phyloP scores from a whole-genome alignment of 345 rosid genomes.

The Passiflora organensis region DNA sequence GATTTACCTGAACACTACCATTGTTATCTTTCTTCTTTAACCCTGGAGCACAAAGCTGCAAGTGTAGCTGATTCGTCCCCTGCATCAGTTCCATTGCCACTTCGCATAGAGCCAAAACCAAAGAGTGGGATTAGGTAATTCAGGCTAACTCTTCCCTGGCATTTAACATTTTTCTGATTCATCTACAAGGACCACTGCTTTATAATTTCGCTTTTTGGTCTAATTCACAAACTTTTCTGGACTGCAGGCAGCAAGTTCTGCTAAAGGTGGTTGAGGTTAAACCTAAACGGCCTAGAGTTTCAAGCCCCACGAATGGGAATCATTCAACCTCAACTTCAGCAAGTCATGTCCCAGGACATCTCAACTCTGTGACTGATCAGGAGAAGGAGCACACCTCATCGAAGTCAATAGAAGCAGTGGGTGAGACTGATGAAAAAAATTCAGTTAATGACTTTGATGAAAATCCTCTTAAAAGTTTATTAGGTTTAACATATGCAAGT shows the following conservation, averaged over 20 bases:
- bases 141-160: too few relatives aligned
- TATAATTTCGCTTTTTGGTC: not conserved
- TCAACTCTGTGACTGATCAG: conserved; percentile 17
- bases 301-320: conserved; percentile 26
- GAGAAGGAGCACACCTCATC: conserved; percentile 22
- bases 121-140: conserved; percentile 86
- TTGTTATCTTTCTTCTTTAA: conserved; percentile 33
- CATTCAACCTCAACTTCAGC: conserved; percentile 26
- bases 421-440: conserved; percentile 18
- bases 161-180: not conserved
- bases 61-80: conserved; percentile 84
- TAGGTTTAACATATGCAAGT: conserved; percentile 81
- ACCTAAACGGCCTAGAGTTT: conserved; percentile 56
- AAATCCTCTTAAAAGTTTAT: conserved; percentile 51
- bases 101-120: conserved; percentile 93
- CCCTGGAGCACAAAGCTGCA: conserved; percentile 73
- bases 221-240: not conserved
- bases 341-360: conserved; percentile 20
- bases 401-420: conserved; percentile 22
- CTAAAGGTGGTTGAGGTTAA: conserved; percentile 85
- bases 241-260: conserved; percentile 75
- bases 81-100: conserved; percentile 72
- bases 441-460: conserved; percentile 5
- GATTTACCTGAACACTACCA: not conserved
- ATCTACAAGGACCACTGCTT: not conserved